Conservation (phyloP, 2,329 filamentous ascomycete genomes). For the Cytospora leucostoma region DNA sequence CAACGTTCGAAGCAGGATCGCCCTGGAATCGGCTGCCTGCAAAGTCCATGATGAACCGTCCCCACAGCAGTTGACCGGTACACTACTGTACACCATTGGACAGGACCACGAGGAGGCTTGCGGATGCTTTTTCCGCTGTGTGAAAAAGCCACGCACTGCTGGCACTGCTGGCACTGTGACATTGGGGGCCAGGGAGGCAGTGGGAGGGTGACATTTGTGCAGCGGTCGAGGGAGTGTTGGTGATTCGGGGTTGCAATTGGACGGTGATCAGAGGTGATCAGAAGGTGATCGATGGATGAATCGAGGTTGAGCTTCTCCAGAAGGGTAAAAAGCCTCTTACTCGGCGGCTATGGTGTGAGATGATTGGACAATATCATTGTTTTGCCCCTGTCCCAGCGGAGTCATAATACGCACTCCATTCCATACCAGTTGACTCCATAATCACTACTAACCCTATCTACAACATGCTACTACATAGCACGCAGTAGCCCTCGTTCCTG, state of each 20-base stretch:
- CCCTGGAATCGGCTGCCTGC: neutral
- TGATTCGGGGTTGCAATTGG: neutral
- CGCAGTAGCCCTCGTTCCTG: no score
- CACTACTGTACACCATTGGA: neutral
- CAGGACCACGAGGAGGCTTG: neutral
- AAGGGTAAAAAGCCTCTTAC: neutral
- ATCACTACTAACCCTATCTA: no score
- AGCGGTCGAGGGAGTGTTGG: neutral
- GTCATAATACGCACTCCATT: neutral
- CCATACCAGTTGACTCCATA: no score
- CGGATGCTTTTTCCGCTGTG: neutral
- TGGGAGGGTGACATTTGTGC: neutral
- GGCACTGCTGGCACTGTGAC: neutral
- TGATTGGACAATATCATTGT: neutral
- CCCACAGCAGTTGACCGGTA: constrained; percentile 9
- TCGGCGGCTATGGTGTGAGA: neutral
- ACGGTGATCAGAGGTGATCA: neutral
- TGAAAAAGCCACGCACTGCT: neutral
- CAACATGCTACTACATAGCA: no score
- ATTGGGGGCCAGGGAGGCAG: neutral
- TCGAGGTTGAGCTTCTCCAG: neutral
- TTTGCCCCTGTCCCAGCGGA: neutral
- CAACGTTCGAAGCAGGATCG: neutral
- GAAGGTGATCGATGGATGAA: no score
- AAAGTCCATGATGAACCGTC: constrained; percentile 7